Percentiles rank a stretch among this genome's conserved stretches.
phyloP scores from a whole-genome alignment of 495 filamentous ascomycete species.

The Penicillium subrubescens region DNA sequence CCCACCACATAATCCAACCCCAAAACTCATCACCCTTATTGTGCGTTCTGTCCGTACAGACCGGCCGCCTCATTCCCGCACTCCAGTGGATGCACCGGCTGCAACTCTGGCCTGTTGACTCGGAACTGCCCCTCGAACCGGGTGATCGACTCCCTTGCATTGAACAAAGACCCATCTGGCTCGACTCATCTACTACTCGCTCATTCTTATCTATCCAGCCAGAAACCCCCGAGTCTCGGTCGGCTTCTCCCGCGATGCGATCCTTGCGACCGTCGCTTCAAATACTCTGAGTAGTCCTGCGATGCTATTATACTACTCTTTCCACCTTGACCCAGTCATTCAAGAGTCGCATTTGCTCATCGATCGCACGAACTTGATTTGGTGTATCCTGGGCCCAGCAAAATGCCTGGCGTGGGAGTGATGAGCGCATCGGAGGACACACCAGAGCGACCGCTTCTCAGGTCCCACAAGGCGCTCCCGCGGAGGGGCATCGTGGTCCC shows the following conservation, averaged over 20 bases:
- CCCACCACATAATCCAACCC: background rate
- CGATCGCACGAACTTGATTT: background rate
- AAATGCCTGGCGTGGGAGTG: conserved; percentile 44
- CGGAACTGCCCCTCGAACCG: conserved; percentile 3
- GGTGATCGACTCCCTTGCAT: conserved; percentile 27
- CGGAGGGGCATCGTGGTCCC: conserved; percentile 34
- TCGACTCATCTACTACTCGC: conserved; percentile 16
- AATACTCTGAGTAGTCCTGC: conserved; percentile 6
- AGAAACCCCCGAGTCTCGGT: background rate
- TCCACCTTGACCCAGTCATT: background rate
- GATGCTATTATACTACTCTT: conserved; percentile 3
- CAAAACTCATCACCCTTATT: background rate
- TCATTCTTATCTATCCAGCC: conserved; percentile 8
- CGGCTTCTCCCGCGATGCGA: conserved; percentile 18
- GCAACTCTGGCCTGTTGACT: conserved; percentile 10
- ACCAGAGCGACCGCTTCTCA: conserved; percentile 39
- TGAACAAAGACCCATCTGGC: conserved; percentile 8
- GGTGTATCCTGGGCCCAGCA: background rate
- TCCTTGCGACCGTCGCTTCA: conserved; percentile 11
- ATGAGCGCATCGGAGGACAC: conserved; percentile 37
- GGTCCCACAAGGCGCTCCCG: conserved; percentile 51
- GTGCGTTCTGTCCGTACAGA: background rate
- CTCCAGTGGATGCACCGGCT: background rate
- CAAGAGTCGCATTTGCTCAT: background rate
- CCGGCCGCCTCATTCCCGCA: background rate